These are phyloP conservation scores for Fusarium albidum DNA, from an alignment of 2,329 filamentous ascomycete genomes.

Conservation along the genomic window DNA sequence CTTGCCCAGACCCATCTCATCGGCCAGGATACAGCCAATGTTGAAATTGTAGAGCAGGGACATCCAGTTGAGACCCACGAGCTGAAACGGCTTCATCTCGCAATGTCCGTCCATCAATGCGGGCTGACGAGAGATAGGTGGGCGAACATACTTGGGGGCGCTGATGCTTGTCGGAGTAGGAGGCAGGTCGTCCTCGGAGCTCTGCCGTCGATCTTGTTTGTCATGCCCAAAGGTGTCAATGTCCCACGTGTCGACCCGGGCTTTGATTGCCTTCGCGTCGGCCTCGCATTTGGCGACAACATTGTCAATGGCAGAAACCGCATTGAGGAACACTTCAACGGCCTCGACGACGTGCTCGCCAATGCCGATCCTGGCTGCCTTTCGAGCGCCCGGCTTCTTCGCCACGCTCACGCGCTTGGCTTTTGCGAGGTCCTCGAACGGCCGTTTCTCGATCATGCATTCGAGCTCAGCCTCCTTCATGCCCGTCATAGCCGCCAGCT, in stretches of 20 bases:
- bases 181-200: slow-evolving; percentile 47
- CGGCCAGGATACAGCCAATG: slow-evolving; percentile 89
- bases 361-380: slow-evolving; percentile 56
- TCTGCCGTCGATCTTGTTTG: slow-evolving; percentile 43
- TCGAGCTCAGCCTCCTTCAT: slow-evolving; percentile 75
- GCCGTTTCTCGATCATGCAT: slow-evolving; percentile 75
- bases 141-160: slow-evolving; percentile 45
- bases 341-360: slow-evolving; percentile 62
- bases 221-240: slow-evolving; percentile 56
- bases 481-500: slow-evolving; percentile 83
- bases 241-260: slow-evolving; percentile 57
- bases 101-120: slow-evolving; percentile 78
- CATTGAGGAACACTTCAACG: slow-evolving; percentile 76
- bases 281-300: slow-evolving; percentile 80
- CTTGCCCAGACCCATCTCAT: slow-evolving; percentile 97
- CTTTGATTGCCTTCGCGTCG: slow-evolving; percentile 67
- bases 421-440: slow-evolving; percentile 72
- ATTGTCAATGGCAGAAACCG: slow-evolving; percentile 83
- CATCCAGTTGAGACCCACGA: slow-evolving; percentile 96
- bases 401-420: slow-evolving; percentile 70
- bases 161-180: slow-evolving; percentile 53
- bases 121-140: slow-evolving; percentile 70
- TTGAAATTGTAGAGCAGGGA: slow-evolving; percentile 80
- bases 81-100: slow-evolving; percentile 88
- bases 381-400: slow-evolving; percentile 57